phyloP scores from a whole-genome alignment of 2,329 filamentous ascomycete genomes.

The Trichoderma koningiopsis region DNA sequence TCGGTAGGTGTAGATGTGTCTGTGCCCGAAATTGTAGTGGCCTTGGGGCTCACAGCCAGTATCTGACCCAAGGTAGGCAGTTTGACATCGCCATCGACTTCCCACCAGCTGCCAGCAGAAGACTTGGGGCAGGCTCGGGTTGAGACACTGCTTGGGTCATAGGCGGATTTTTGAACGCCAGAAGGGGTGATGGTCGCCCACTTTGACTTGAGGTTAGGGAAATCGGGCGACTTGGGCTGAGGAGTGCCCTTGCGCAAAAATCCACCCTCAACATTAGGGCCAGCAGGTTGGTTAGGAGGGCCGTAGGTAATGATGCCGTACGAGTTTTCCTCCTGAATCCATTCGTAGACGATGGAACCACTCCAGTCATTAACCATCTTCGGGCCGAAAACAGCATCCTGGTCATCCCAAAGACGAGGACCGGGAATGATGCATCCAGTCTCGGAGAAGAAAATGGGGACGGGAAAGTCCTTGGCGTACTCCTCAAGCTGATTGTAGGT shows the following conservation, averaged over 20 bases:
- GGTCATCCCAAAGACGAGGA: constrained; percentile 69
- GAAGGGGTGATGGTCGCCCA: constrained; percentile 74
- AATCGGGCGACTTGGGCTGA: constrained; percentile 73
- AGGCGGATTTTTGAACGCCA: constrained; percentile 66
- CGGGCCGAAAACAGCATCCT: constrained; percentile 72
- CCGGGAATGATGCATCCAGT: constrained; percentile 74
- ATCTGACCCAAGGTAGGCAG: constrained; percentile 70
- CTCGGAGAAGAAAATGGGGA: constrained; percentile 90
- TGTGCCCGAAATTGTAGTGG: not conserved
- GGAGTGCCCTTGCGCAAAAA: constrained; percentile 73
- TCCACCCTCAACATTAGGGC: constrained; percentile 62
- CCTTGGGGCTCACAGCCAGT: not conserved
- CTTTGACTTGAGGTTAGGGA: constrained; percentile 72
- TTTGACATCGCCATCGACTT: constrained; percentile 67
- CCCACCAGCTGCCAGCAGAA: constrained; percentile 77
- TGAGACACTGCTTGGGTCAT: constrained; percentile 62
- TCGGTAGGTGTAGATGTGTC: constrained; percentile 8
- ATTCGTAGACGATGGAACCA: constrained; percentile 84
- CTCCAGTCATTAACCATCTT: constrained; percentile 73
- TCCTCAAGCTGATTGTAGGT: constrained; percentile 71
- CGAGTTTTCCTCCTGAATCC: constrained; percentile 81
- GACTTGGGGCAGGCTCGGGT: constrained; percentile 71
- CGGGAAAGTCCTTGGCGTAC: constrained; percentile 69
- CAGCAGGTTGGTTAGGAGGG: constrained; percentile 54
- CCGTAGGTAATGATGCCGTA: constrained; percentile 83